These are phyloP conservation scores for Boletales sp. DNA, from an alignment of 768 basidiomycete species.

Conservation along the genomic window DNA sequence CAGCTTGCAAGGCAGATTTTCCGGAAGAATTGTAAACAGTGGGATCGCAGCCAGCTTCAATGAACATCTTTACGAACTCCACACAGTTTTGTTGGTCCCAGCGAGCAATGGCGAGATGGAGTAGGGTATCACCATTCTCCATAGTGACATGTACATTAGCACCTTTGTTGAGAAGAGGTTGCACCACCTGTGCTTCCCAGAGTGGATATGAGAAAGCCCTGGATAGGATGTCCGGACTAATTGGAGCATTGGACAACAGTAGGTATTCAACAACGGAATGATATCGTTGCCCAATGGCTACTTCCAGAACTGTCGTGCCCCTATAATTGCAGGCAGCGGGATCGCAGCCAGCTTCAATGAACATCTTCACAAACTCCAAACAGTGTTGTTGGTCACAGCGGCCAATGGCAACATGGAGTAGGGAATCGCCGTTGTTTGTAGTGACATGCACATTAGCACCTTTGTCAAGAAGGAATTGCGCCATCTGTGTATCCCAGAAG, in stretches of 20 bases:
- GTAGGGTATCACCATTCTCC: too few relatives aligned
- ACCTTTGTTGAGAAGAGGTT: background rate
- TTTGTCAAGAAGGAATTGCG: background rate
- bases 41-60: too few relatives aligned
- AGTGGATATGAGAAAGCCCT: background rate
- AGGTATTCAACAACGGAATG: background rate
- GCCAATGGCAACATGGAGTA: too few relatives aligned
- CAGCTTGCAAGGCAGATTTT: too few relatives aligned
- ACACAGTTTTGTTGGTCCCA: too few relatives aligned
- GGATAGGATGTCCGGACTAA: background rate
- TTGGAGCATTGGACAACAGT: background rate
- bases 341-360: background rate
- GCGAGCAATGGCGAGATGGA: too few relatives aligned
- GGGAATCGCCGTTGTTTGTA: too few relatives aligned
- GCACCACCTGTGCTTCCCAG: background rate
- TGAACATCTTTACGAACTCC: too few relatives aligned
- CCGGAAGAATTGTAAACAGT: too few relatives aligned
- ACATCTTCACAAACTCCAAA: background rate
- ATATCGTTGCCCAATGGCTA: background rate
- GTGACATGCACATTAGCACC: background rate
- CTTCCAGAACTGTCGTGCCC: background rate
- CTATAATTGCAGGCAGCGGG: background rate
- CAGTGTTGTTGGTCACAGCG: background rate
- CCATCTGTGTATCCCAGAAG: background rate
- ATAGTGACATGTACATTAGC: background rate